Base-by-base conservation (phyloP, 2,329 filamentous ascomycete genomes). In the Paraphoma chrysanthemicola region DNA sequence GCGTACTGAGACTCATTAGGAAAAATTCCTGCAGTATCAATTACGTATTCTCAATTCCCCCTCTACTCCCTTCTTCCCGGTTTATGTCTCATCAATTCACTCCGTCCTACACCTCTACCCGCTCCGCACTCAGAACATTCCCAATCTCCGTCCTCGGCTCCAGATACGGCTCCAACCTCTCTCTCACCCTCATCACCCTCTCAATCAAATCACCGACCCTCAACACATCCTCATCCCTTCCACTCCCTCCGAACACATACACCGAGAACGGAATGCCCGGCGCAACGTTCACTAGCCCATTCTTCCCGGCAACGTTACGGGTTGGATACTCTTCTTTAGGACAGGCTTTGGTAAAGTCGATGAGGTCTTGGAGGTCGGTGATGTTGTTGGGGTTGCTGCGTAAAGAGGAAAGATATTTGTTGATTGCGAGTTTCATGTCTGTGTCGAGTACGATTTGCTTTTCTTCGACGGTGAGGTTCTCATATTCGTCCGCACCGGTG, bases 391-490 rank as follows among this genome's bases (percentile, higher is more conserved):
- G 85, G 63, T 90, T 90, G 54, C 69, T 74, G 1, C 71, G 76
- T 4, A 90, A 78, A 44, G 81, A 67, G 8, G 77, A 74, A 16
- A 90, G 74, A 66, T 90, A 90, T 0, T 72, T 75, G 10, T 79
- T 76, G 1, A 90, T 74, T 44, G 85, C 80, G 30, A 76, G 67
- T 30, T 85, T 67, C 68, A 89, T 88, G 60, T 90, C 87, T 2
- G 82, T 82, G 23, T 79, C 75, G 4, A 86, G 69, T 0, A 88
- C 80, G 4, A 79, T 70, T 12, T 53, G 39, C 18, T 51, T 53
- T 3, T 56, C 50, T 46, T 45, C 41, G 8, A 30, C 30, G 8
- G 54, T 67, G 87, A 65, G 45, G 86, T 0, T 80, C 79, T 1
- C 75, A 41, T 51, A 68, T 14, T 53, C 48, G 17, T 52, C 68